phyloP scores from a whole-genome alignment of 148 eudicot species.

The Spergularia bocconei region DNA sequence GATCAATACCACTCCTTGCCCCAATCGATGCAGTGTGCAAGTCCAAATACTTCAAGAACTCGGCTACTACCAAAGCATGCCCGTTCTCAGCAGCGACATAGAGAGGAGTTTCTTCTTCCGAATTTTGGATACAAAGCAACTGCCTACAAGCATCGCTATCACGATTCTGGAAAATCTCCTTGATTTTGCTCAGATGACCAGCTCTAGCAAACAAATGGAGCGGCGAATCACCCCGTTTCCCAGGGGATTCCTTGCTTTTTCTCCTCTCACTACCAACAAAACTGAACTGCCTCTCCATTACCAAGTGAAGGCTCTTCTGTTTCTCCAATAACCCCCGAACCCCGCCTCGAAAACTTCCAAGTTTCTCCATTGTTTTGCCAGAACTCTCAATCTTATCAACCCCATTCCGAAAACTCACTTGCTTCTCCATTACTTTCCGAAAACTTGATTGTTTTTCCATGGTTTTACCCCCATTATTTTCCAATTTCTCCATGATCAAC shows the following conservation, averaged over 20 bases:
- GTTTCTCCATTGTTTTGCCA: conserved; percentile 45
- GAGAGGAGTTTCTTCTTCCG: conserved; percentile 80
- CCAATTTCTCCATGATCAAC: conserved; percentile 30
- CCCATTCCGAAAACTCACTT: conserved; percentile 32
- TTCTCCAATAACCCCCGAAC: conserved; percentile 56
- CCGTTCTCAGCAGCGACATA: conserved; percentile 88
- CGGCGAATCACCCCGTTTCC: conserved; percentile 79
- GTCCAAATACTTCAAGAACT: conserved; percentile 78
- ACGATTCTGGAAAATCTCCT: conserved; percentile 56
- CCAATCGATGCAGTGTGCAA: conserved; percentile 66
- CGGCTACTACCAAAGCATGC: conserved; percentile 53
- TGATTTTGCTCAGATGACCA: conserved; percentile 67
- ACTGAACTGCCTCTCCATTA: conserved; percentile 76
- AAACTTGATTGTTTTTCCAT: conserved; percentile 30
- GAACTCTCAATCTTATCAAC: conserved; percentile 39
- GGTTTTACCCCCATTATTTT: conserved; percentile 11
- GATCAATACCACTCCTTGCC: conserved; percentile 78
- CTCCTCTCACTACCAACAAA: conserved; percentile 64
- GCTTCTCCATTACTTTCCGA: conserved; percentile 32
- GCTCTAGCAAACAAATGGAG: conserved; percentile 85
- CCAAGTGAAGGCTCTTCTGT: conserved; percentile 63
- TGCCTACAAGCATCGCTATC: conserved; percentile 45
- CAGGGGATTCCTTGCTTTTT: conserved; percentile 78
- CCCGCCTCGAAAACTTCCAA: conserved; percentile 44
- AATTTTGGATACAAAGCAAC: conserved; percentile 67